Base-by-base conservation (phyloP, 495 filamentous ascomycete species). In the Annulohypoxylon bovei region DNA sequence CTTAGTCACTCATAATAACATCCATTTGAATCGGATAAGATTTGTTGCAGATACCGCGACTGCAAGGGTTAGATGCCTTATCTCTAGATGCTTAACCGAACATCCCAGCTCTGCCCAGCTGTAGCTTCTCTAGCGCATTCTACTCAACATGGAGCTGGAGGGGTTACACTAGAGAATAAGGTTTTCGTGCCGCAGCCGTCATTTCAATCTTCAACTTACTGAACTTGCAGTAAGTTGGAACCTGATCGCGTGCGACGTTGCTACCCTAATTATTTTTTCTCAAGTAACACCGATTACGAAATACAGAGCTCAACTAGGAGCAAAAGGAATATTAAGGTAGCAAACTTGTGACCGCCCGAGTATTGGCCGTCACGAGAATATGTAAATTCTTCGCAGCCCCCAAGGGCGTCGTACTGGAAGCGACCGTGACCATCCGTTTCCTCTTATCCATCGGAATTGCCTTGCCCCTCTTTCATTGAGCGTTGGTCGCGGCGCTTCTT, bases 141-240 rank as follows among this genome's bases (percentile, higher is more conserved):
- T 14, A 53, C 12, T 25, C 20, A 25, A 33, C 27, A 5, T 39
- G 12, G 53, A 23, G 33, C 20, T 18, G 20, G 32, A 32, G 30
- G 62, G 65, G 65, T 68, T 68, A 62, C 58, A 62, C 58, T 62
- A 37, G 20, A 49, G 23, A 22, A 54, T 68, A 62, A 68, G 42
- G 65, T 57, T 62, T 55, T 20, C 44, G 32, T 57, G 28, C 49
- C 57, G 57, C 57, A 62, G 16, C 57, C 52, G 52, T 68, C 58
- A 62, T 37, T 56, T 62, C 49, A 14, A 12, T 49, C 22, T n/a
- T 52, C 7, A 30, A 52, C 30, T 57, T 68, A 50, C 28, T 32
- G 28, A 55, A 42, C 32, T 55, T 27, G n/a, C n/a, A 52, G 44
- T 50, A 50, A 8, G 30, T 32, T 4, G 30, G 30, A 4, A 32